A percentile compares a stretch with the other conserved stretches of the same genome.
Evolutionary conservation across 2,329 filamentous ascomycete genomes (phyloP).

Genomic region (Aureobasidium subglaciale): DNA sequence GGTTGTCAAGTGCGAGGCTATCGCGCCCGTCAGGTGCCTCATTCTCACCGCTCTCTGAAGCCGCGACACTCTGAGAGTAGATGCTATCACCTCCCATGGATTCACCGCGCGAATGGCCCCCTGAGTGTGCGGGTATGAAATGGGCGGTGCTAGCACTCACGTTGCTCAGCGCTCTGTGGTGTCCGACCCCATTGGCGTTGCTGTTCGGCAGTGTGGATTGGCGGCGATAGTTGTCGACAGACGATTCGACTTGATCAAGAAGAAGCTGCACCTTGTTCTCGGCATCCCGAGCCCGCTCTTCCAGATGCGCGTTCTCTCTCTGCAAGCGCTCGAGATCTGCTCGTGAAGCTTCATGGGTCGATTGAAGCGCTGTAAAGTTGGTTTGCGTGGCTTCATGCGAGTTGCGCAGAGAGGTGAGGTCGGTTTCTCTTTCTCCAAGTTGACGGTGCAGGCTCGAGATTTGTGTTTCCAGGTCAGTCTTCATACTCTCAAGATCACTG

Average conservation of each 20-base stretch:
- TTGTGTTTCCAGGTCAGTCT: slow-evolving; percentile 67
- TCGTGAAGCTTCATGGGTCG: slow-evolving; percentile 39
- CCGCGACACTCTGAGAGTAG: slow-evolving; percentile 40
- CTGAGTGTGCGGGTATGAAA: slow-evolving; percentile 20
- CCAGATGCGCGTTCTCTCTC: slow-evolving; percentile 71
- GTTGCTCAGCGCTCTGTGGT: slow-evolving; percentile 37
- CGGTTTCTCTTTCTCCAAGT: slow-evolving; percentile 55
- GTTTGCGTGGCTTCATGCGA: slow-evolving; percentile 33
- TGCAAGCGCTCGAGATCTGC: slow-evolving; percentile 74
- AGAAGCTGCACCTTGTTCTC: slow-evolving; percentile 90
- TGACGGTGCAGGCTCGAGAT: slow-evolving; percentile 63
- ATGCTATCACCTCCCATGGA: slow-evolving; percentile 56
- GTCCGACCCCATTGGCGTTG: slow-evolving; percentile 34
- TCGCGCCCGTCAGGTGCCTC: slow-evolving; percentile 40
- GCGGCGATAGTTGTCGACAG: slow-evolving; percentile 89
- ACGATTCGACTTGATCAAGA: slow-evolving; percentile 87
- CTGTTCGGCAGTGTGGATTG: slow-evolving; percentile 46
- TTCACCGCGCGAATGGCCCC: slow-evolving; percentile 48
- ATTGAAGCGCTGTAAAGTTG: slow-evolving; percentile 49
- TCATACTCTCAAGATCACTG: slow-evolving; percentile 60
- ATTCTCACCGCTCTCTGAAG: slow-evolving; percentile 21
- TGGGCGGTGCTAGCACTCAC: slow-evolving; percentile 32
- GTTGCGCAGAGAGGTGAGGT: slow-evolving; percentile 61
- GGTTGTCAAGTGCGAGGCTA: slow-evolving; percentile 72
- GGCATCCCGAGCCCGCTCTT: slow-evolving; percentile 78